Conservation (phyloP, 192 early-diverging fungal species). For the Rhizoclosmatium globosum region DNA sequence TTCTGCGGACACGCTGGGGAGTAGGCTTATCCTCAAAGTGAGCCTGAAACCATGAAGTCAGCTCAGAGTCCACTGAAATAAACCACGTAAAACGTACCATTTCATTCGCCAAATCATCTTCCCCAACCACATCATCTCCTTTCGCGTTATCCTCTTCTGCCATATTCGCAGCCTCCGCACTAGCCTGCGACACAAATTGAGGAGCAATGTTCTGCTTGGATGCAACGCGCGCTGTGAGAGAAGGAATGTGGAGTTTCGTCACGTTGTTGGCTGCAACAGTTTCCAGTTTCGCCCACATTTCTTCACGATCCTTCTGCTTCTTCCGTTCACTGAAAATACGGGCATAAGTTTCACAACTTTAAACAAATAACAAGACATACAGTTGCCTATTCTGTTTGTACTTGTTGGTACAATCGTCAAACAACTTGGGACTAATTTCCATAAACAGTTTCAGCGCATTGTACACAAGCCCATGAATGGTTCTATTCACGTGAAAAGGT, state of each 20-base stretch:
- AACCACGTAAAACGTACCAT: conserved; percentile 37
- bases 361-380: conserved; percentile 56
- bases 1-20: conserved; percentile 65
- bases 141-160: conserved; percentile 39
- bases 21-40: conserved; percentile 63
- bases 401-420: conserved; percentile 94
- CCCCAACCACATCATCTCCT: conserved; percentile 14
- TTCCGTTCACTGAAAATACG: conserved; percentile 73
- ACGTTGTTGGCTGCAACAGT: conserved; percentile 55
- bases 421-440: conserved; percentile 93
- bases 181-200: conserved; percentile 24
- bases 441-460: conserved; percentile 97
- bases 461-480: conserved; percentile 96
- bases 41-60: conserved; percentile 33
- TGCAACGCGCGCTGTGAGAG: conserved; percentile 18
- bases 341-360: background rate
- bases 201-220: conserved; percentile 23
- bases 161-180: conserved; percentile 15
- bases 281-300: conserved; percentile 84
- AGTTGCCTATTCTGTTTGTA: conserved; percentile 89
- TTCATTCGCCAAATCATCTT: conserved; percentile 47
- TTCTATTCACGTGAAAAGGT: conserved; percentile 58
- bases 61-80: background rate
- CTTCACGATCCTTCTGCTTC: conserved; percentile 80
- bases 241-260: conserved; percentile 42